phyloP scores from a whole-genome alignment of 495 filamentous ascomycete species.

The Venustampulla echinocandica region DNA sequence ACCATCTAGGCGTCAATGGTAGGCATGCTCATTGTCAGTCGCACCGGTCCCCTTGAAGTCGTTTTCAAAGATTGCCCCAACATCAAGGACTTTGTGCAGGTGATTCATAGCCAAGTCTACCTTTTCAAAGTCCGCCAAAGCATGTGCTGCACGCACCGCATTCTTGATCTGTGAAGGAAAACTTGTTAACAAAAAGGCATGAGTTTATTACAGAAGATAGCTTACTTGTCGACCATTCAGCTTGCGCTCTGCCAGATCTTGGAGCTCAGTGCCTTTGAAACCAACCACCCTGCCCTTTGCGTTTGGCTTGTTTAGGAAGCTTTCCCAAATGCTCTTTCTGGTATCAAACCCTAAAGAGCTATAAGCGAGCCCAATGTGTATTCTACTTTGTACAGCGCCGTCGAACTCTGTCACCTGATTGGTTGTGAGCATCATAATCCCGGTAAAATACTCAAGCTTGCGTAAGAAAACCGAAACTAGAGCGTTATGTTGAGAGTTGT shows the following conservation, averaged over 20 bases:
- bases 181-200: slow-evolving; percentile 1
- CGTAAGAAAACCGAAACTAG: slow-evolving; percentile 12
- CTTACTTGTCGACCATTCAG: slow-evolving; percentile 11
- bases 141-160: slow-evolving; percentile 9
- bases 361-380: slow-evolving; percentile 6
- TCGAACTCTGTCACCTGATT: slow-evolving; percentile 12
- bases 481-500: slow-evolving; percentile 8
- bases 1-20: background rate
- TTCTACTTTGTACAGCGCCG: slow-evolving; percentile 5
- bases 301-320: slow-evolving; percentile 5
- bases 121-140: slow-evolving; percentile 7
- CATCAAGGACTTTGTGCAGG: slow-evolving; percentile 4
- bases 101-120: slow-evolving; percentile 2
- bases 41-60: slow-evolving; percentile 2
- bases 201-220: background rate
- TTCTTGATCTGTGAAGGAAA: slow-evolving; percentile 14
- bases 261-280: background rate
- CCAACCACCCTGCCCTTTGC: slow-evolving; percentile 1
- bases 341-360: slow-evolving; percentile 1
- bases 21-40: slow-evolving; percentile 4
- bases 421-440: slow-evolving; percentile 11
- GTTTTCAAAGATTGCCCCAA: slow-evolving; percentile 4
- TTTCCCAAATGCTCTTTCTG: slow-evolving; percentile 4
- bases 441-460: slow-evolving; percentile 9
- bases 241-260: slow-evolving; percentile 7